phyloP scores from a whole-genome alignment of 306 rosid genomes.

The Glycyrrhiza uralensis region DNA sequence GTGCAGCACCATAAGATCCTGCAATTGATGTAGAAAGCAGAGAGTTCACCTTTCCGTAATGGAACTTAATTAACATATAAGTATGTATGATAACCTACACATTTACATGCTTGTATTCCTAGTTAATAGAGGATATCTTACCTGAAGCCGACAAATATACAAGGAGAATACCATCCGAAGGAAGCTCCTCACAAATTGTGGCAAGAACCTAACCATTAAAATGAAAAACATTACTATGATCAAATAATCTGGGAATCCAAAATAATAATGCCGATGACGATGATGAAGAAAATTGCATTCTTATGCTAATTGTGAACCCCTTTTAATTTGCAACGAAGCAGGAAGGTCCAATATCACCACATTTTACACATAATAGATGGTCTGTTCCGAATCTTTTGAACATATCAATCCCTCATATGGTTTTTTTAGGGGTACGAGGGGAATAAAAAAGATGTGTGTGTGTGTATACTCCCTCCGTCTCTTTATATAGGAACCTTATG shows the following conservation, averaged over 20 bases:
- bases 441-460: no score
- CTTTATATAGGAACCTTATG: no score
- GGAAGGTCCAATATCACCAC: neutral
- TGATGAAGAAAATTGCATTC: no score
- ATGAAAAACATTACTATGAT: constrained; percentile 10
- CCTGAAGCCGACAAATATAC: constrained; percentile 95
- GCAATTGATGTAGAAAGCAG: constrained; percentile 39
- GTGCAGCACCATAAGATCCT: constrained; percentile 44
- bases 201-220: constrained; percentile 75
- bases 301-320: no score
- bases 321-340: constrained; percentile 9
- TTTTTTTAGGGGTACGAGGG: neutral
- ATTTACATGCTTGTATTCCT: neutral
- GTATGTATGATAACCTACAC: neutral
- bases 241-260: neutral
- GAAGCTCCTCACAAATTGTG: constrained; percentile 96
- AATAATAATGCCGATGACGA: constrained; percentile 7
- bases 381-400: neutral
- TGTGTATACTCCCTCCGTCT: no score
- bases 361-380: neutral
- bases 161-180: constrained; percentile 82
- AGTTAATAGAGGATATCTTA: constrained; percentile 28
- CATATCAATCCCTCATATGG: neutral
- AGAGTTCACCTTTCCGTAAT: constrained; percentile 33
- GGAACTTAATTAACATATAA: constrained; percentile 21